Evolutionary conservation across 208 protist genomes (phyloP).

Genomic region (Wallacemonas rigidus): DNA sequence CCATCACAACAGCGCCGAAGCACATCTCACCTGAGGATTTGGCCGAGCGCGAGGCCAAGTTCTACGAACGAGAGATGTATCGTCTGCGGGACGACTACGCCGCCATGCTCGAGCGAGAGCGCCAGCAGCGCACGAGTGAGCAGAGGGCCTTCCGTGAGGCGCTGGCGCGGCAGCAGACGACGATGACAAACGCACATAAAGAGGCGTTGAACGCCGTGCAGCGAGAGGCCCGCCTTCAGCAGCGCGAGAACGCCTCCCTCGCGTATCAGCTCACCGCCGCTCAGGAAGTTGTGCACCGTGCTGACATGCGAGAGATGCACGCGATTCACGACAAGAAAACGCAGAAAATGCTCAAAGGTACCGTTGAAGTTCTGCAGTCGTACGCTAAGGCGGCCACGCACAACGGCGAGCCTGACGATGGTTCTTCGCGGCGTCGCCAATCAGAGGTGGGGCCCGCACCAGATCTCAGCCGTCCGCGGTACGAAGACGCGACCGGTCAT

Average conservation of each 20-base stretch:
- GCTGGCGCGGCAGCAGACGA: conserved; percentile 47
- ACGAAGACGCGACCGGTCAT: background rate
- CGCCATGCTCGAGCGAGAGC: conserved; percentile 46
- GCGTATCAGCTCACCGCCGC: conserved; percentile 39
- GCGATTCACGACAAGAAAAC: conserved; percentile 25
- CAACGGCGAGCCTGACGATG: too few relatives aligned
- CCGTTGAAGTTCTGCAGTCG: conserved; percentile 34
- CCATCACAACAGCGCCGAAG: conserved; percentile 33
- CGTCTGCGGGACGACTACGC: conserved; percentile 42
- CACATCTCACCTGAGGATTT: conserved; percentile 18
- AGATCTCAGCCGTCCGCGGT: conserved; percentile 14
- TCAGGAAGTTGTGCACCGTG: conserved; percentile 23
- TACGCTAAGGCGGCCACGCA: conserved; percentile 10
- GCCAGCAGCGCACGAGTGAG: conserved; percentile 49
- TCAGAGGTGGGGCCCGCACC: conserved; percentile 2
- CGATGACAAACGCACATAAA: conserved; percentile 45
- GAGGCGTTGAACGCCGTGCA: conserved; percentile 44
- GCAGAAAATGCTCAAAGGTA: conserved; percentile 35
- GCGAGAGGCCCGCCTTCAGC: conserved; percentile 44
- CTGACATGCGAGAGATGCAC: conserved; percentile 28
- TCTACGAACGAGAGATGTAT: conserved; percentile 57
- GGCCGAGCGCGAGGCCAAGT: conserved; percentile 37
- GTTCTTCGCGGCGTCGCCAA: background rate
- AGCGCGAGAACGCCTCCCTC: conserved; percentile 47
- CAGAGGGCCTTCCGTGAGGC: conserved; percentile 55